A percentile compares a stretch with the other conserved stretches of the same genome.
Evolutionary conservation across 768 basidiomycete species (phyloP).

Genomic region (Lentinula detonsa): DNA sequence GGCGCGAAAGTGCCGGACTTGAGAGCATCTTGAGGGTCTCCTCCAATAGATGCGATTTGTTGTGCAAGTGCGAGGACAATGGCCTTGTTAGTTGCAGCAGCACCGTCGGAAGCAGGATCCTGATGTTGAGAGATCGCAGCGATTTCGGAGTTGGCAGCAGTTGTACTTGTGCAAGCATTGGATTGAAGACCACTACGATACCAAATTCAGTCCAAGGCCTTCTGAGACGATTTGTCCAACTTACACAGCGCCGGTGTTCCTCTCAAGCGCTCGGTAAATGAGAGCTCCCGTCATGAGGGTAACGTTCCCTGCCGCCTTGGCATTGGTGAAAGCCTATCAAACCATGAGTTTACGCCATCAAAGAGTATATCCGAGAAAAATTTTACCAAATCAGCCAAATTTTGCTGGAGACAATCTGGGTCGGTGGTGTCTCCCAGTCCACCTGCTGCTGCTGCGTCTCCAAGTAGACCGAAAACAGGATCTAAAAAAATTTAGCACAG

Average conservation of each 20-base stretch:
- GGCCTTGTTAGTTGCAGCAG: slow-evolving; percentile 57
- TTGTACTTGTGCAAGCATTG: slow-evolving; percentile 45
- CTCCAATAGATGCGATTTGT: slow-evolving; percentile 61
- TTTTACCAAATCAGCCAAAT: slow-evolving; percentile 10
- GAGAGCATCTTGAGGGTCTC: slow-evolving; percentile 50
- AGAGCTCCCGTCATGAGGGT: slow-evolving; percentile 52
- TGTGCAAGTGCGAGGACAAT: slow-evolving; percentile 57
- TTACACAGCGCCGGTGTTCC: slow-evolving; percentile 41
- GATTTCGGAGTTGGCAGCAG: slow-evolving; percentile 58
- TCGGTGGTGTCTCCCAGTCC: slow-evolving; percentile 37
- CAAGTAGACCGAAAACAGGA: slow-evolving; percentile 58
- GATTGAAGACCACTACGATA: slow-evolving; percentile 36
- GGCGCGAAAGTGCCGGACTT: slow-evolving; percentile 60
- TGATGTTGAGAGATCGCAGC: slow-evolving; percentile 61
- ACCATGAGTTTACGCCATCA: slow-evolving; percentile 26
- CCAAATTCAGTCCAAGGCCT: not conserved
- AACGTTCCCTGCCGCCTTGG: slow-evolving; percentile 55
- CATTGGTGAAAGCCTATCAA: slow-evolving; percentile 69
- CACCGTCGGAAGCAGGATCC: slow-evolving; percentile 57
- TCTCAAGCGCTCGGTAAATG: slow-evolving; percentile 59
- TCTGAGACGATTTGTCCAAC: not conserved
- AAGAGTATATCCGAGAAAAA: not conserved
- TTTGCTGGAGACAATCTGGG: slow-evolving; percentile 58
- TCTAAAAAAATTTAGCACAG: slow-evolving; percentile 21
- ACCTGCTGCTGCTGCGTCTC: slow-evolving; percentile 52